These are phyloP conservation scores for Apophysomyces sp. DNA, from an alignment of 371 early-diverging fungal genomes.

Conservation along the genomic window DNA sequence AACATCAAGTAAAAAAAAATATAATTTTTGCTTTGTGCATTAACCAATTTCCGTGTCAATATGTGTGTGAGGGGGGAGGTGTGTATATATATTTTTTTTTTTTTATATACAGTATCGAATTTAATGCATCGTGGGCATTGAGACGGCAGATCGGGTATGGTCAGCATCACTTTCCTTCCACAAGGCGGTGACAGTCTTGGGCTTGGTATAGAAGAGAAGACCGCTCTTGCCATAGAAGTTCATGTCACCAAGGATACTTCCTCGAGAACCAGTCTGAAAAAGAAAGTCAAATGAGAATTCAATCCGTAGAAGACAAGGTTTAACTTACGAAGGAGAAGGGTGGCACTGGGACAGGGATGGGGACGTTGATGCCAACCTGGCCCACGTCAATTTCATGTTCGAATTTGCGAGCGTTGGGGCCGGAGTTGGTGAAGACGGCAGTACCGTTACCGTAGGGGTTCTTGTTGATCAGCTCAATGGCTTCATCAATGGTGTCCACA, in stretches of 20 bases:
- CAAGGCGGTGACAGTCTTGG: slow-evolving; percentile 92
- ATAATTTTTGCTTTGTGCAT: no score
- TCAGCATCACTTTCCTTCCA: slow-evolving; percentile 84
- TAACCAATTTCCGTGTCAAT: no score
- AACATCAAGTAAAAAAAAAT: no score
- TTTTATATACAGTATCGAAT: no score
- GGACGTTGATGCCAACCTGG: slow-evolving; percentile 90
- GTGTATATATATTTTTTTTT: no score
- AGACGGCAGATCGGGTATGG: slow-evolving; percentile 23
- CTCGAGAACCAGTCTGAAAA: slow-evolving; percentile 83
- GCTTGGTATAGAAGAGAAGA: slow-evolving; percentile 87
- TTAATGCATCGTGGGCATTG: slow-evolving; percentile 22
- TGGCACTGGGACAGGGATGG: slow-evolving; percentile 97
- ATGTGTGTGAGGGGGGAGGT: no score
- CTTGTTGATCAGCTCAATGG: slow-evolving; percentile 86
- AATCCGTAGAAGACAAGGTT: neutral
- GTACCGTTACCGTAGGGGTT: slow-evolving; percentile 98
- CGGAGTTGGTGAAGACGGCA: slow-evolving; percentile 93
- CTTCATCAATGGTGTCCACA: slow-evolving; percentile 90
- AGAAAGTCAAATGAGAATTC: neutral
- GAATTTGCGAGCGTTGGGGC: slow-evolving; percentile 89
- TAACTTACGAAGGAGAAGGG: slow-evolving; percentile 84
- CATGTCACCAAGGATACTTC: slow-evolving; percentile 91
- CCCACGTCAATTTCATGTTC: slow-evolving; percentile 90
- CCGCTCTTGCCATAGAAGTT: slow-evolving; percentile 92